These are phyloP conservation scores for Malus hybrid DNA, from an alignment of 331 rosid species.

Conservation along the genomic window DNA sequence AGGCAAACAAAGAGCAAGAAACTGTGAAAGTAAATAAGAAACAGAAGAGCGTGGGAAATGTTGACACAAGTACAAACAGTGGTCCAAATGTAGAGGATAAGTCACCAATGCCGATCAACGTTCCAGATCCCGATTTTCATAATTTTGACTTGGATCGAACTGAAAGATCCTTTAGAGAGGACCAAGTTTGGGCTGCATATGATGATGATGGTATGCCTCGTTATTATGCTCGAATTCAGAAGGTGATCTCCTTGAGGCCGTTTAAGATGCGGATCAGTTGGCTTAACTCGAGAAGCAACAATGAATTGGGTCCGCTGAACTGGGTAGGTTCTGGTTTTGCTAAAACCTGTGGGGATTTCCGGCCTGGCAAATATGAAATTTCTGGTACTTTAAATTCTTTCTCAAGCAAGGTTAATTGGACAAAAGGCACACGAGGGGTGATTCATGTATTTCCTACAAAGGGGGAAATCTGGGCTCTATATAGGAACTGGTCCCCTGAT, in stretches of 20 bases:
- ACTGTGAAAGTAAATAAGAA: slow-evolving; percentile 13
- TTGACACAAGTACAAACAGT: not conserved
- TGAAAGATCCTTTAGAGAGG: slow-evolving; percentile 15
- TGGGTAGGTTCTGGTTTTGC: slow-evolving; percentile 22
- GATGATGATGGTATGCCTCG: slow-evolving; percentile 35
- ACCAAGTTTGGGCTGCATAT: slow-evolving; percentile 27
- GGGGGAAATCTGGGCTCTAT: slow-evolving; percentile 38
- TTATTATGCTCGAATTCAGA: slow-evolving; percentile 22
- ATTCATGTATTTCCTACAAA: slow-evolving; percentile 23
- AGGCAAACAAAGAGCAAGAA: not conserved
- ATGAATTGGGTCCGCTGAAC: slow-evolving; percentile 21
- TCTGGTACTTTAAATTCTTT: slow-evolving; percentile 7
- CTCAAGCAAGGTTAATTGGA: slow-evolving; percentile 25
- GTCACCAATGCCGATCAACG: slow-evolving; percentile 6
- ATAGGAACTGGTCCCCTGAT: slow-evolving; percentile 35
- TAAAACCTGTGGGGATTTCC: slow-evolving; percentile 24
- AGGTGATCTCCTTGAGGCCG: slow-evolving; percentile 14
- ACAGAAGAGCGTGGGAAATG: slow-evolving; percentile 8
- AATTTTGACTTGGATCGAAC: slow-evolving; percentile 26
- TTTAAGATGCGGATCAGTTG: slow-evolving; percentile 25
- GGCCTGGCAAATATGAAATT: slow-evolving; percentile 19
- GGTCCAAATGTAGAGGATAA: not conserved
- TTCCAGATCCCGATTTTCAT: slow-evolving; percentile 27
- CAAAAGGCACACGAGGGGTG: slow-evolving; percentile 23
- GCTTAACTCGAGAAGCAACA: slow-evolving; percentile 22